phyloP scores from a whole-genome alignment of 345 rosid genomes.

The Mercurialis annua region DNA sequence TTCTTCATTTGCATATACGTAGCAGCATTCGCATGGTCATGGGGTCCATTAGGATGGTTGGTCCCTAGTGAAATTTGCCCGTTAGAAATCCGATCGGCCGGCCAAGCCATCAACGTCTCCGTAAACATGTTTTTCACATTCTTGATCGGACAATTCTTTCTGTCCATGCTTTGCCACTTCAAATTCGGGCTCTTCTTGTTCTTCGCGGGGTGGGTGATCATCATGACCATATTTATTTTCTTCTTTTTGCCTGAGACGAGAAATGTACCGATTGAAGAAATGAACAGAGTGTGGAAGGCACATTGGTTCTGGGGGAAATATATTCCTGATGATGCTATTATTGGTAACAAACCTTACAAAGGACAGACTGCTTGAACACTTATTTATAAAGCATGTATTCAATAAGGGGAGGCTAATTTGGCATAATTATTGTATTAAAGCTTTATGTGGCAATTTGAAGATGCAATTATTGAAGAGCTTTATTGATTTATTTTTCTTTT shows the following conservation, averaged over 20 bases:
- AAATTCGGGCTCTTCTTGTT: conserved; percentile 55
- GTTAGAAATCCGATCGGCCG: conserved; percentile 45
- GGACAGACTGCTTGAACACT: neutral
- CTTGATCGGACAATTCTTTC: conserved; percentile 45
- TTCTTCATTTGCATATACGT: conserved; percentile 39
- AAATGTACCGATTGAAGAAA: conserved; percentile 49
- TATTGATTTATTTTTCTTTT: too few relatives aligned
- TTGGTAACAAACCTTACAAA: neutral
- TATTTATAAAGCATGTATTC: too few relatives aligned
- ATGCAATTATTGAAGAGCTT: too few relatives aligned
- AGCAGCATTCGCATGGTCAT: conserved; percentile 60
- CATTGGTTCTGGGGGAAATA: conserved; percentile 51
- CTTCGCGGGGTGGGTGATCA: conserved; percentile 34
- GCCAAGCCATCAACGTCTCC: conserved; percentile 45
- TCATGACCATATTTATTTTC: conserved; percentile 43
- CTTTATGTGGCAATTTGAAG: too few relatives aligned
- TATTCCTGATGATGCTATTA: conserved; percentile 33
- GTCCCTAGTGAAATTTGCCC: conserved; percentile 54
- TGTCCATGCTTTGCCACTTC: conserved; percentile 51
- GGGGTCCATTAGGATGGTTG: conserved; percentile 63
- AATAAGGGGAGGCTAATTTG: too few relatives aligned
- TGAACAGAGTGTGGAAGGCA: conserved; percentile 41
- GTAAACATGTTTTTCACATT: conserved; percentile 61
- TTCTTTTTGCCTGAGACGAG: conserved; percentile 48
- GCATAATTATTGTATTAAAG: too few relatives aligned